Percentiles rank a stretch among this genome's conserved stretches.
Conservation (phyloP, 768 basidiomycete species). For the Boletus huronensis region DNA sequence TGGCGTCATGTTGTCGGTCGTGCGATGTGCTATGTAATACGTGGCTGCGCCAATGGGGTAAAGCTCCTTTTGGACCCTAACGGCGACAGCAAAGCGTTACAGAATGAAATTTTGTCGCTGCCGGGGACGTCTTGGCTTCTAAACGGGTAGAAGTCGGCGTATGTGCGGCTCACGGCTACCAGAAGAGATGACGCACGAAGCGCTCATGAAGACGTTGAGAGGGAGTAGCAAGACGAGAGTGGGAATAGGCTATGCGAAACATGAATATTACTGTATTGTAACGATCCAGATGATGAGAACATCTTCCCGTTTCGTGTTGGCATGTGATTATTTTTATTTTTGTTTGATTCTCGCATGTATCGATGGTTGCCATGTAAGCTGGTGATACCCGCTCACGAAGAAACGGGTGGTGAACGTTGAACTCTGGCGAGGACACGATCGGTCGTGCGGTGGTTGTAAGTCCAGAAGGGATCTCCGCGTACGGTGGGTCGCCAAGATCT, state of each 20-base stretch:
- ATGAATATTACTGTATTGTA: not conserved
- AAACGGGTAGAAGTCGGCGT: conserved; percentile 56
- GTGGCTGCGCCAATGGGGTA: conserved; percentile 47
- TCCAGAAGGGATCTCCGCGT: not conserved
- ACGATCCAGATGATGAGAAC: not conserved
- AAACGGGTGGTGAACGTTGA: too few species aligned
- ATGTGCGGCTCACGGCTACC: conserved; percentile 70
- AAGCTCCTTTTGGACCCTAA: conserved; percentile 46
- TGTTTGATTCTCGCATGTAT: not conserved
- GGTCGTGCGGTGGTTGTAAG: not conserved
- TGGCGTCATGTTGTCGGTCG: too few species aligned
- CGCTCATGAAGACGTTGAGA: conserved; percentile 51
- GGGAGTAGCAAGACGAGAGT: not conserved
- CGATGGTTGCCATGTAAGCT: not conserved
- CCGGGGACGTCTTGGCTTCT: conserved; percentile 75
- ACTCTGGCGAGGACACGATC: not conserved
- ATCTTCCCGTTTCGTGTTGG: not conserved
- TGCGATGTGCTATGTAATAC: too few species aligned
- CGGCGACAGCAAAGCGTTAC: conserved; percentile 52
- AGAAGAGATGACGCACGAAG: conserved; percentile 65
- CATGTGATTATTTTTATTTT: not conserved
- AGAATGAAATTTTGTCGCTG: conserved; percentile 74
- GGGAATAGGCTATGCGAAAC: not conserved
- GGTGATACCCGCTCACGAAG: not conserved
- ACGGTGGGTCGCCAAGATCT: not conserved